phyloP scores from a whole-genome alignment of 306 rosid species.

The Fragaria ananassa region DNA sequence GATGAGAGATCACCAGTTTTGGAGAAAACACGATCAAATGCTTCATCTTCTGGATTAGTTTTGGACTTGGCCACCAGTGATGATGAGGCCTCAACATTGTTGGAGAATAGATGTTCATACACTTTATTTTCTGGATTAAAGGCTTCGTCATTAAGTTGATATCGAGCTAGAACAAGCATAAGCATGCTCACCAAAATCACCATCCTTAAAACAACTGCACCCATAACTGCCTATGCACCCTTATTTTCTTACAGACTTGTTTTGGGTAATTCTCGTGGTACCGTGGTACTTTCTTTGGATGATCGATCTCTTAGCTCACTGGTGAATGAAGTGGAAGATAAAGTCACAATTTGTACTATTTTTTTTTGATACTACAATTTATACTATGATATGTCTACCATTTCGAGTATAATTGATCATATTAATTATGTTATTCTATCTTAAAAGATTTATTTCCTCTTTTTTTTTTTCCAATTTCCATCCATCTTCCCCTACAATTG shows the following conservation, averaged over 20 bases:
- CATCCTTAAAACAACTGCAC: neutral
- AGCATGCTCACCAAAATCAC: conserved; percentile 3
- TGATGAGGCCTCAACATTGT: too few species aligned
- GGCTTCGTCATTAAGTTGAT: neutral
- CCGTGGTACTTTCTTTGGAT: neutral
- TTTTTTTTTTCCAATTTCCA: too few species aligned
- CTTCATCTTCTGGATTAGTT: neutral
- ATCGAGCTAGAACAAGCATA: neutral
- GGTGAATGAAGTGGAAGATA: neutral
- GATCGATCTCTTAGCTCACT: neutral
- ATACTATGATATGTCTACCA: neutral
- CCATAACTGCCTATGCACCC: neutral
- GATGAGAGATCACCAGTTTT: too few species aligned
- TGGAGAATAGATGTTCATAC: too few species aligned
- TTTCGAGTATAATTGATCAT: neutral
- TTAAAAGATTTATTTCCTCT: neutral
- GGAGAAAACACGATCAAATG: too few species aligned
- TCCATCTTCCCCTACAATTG: neutral
- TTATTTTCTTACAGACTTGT: neutral
- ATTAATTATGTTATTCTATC: neutral
- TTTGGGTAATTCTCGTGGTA: neutral
- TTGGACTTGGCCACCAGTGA: neutral
- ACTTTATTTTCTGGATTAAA: neutral
- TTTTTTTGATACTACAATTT: too few species aligned
- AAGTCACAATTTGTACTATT: neutral